A percentile compares a stretch with the other conserved stretches of the same genome.
Conservation (phyloP, 345 rosid genomes). For the Syzygium aromaticum region DNA sequence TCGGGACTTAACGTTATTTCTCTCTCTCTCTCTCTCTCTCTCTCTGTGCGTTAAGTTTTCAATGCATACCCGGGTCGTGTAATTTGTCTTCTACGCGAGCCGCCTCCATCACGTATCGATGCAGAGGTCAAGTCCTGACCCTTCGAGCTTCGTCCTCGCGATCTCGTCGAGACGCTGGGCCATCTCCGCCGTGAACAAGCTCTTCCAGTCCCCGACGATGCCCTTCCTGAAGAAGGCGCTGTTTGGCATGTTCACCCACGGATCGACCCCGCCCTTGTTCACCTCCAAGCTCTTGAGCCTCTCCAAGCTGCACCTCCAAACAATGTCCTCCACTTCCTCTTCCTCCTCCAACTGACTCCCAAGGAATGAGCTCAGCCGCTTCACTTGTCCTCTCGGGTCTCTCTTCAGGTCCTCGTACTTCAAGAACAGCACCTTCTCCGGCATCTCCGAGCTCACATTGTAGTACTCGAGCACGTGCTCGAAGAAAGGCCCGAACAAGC, state of each 20-base stretch:
- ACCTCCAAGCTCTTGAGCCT: conserved; percentile 34
- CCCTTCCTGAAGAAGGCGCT: conserved; percentile 24
- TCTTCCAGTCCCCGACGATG: conserved; percentile 30
- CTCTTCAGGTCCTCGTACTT: conserved; percentile 29
- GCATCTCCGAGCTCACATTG: conserved; percentile 11
- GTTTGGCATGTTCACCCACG: conserved; percentile 6
- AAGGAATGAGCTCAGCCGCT: conserved; percentile 16
- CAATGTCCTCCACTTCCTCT: conserved; percentile 16
- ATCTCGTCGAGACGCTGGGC: conserved; percentile 1
- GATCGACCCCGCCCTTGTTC: conserved; percentile 22
- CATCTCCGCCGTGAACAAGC: conserved; percentile 13
- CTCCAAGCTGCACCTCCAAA: conserved; percentile 26
- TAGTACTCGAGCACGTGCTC: conserved; percentile 28
- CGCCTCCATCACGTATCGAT: not conserved
- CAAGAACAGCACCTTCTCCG: conserved; percentile 16
- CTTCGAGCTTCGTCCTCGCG: conserved; percentile 3
- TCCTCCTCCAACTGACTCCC: conserved; percentile 6
- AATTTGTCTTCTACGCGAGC: too few relatives aligned
- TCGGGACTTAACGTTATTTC: too few relatives aligned
- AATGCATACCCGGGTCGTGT: too few relatives aligned
- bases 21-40: too few relatives aligned
- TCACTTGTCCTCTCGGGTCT: conserved; percentile 9
- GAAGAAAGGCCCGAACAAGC: conserved; percentile 16
- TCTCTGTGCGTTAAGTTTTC: too few relatives aligned
- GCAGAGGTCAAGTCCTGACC: conserved; percentile 10